phyloP scores from a whole-genome alignment of 495 filamentous ascomycete species.

The Neurospora discreta region DNA sequence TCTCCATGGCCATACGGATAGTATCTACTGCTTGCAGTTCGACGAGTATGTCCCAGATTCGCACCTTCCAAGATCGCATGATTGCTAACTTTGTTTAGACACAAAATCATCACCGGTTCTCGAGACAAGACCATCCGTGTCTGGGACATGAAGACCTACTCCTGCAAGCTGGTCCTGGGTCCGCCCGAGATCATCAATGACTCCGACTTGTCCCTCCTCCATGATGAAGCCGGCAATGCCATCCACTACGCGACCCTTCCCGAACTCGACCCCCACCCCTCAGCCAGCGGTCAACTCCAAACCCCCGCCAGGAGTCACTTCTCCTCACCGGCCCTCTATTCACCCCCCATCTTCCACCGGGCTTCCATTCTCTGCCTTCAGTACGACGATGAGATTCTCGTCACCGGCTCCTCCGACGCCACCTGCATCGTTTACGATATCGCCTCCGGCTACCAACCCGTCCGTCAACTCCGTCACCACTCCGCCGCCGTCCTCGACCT shows the following conservation, averaged over 20 bases:
- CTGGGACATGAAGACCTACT: constrained; percentile 82
- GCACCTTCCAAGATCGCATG: not conserved
- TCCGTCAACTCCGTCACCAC: constrained; percentile 65
- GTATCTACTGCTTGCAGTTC: constrained; percentile 95
- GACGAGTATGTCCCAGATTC: constrained; percentile 58
- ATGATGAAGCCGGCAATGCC: constrained; percentile 29
- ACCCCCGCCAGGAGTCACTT: constrained; percentile 22
- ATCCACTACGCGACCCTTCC: constrained; percentile 36
- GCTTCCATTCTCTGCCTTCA: constrained; percentile 91
- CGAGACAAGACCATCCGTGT: constrained; percentile 89
- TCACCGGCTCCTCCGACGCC: constrained; percentile 87
- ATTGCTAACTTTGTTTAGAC: constrained; percentile 12
- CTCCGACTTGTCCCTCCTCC: constrained; percentile 31
- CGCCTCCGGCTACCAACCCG: constrained; percentile 59
- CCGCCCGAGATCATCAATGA: constrained; percentile 39
- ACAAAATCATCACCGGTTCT: constrained; percentile 95
- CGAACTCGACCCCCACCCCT: constrained; percentile 19
- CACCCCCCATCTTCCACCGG: constrained; percentile 52
- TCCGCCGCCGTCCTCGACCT: constrained; percentile 84
- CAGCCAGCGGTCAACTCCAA: constrained; percentile 5
- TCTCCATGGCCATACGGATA: constrained; percentile 83
- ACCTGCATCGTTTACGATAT: constrained; percentile 90
- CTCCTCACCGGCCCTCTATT: constrained; percentile 36
- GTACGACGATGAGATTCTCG: constrained; percentile 83
- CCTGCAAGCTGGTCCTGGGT: constrained; percentile 72